Percentiles rank a stretch among this genome's conserved stretches.
Conservation (phyloP, 139 green algal species). For the Axilococcus clingmanii region DNA sequence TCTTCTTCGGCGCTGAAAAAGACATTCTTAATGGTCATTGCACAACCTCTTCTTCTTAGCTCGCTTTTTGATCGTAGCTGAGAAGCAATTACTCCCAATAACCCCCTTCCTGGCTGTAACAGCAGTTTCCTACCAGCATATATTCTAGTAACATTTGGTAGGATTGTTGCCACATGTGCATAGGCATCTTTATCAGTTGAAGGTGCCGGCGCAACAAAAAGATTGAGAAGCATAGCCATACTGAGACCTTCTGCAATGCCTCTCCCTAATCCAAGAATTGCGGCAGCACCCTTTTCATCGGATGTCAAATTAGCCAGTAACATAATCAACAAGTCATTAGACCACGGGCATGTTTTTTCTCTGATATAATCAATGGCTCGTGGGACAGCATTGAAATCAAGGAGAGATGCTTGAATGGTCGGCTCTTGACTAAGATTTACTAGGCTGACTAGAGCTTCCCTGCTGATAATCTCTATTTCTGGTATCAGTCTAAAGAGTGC, state of each 20-base stretch:
- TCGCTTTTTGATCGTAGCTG: constrained; percentile 33
- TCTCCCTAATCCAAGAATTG: constrained; percentile 52
- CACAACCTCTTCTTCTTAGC: constrained; percentile 34
- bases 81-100: constrained; percentile 41
- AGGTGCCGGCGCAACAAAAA: constrained; percentile 30
- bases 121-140: constrained; percentile 40
- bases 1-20: constrained; percentile 44
- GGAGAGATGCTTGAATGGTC: constrained; percentile 21
- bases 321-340: constrained; percentile 54
- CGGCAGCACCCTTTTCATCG: constrained; percentile 34
- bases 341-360: constrained; percentile 26
- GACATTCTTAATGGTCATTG: constrained; percentile 43
- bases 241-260: constrained; percentile 41
- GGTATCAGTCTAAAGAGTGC: constrained; percentile 41
- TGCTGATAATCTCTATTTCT: constrained; percentile 13
- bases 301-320: constrained; percentile 72
- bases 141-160: constrained; percentile 62
- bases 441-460: constrained; percentile 35
- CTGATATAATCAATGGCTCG: constrained; percentile 50
- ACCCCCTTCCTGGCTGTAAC: constrained; percentile 54
- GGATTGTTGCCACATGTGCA: constrained; percentile 56
- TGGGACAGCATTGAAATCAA: constrained; percentile 28
- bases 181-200: constrained; percentile 30
- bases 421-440: constrained; percentile 61
- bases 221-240: constrained; percentile 48